These are phyloP conservation scores for Plectosphaerella plurivora DNA, from an alignment of 2,329 filamentous ascomycete genomes.

Conservation along the genomic window DNA sequence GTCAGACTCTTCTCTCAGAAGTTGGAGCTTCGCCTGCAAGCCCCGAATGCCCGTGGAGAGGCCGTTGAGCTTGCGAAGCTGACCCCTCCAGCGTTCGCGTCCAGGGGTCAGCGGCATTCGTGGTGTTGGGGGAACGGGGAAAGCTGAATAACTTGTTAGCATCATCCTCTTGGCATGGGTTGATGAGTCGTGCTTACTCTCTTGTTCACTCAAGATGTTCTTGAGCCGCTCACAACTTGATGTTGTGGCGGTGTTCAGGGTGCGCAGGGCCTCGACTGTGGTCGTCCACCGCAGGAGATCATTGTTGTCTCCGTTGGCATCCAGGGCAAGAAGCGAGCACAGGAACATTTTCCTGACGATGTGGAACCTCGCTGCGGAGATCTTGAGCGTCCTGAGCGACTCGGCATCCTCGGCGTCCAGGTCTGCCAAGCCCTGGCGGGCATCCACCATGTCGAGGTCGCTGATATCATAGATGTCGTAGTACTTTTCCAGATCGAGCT, in stretches of 20 bases:
- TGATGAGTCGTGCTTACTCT: constrained; percentile 52
- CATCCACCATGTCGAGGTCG: constrained; percentile 66
- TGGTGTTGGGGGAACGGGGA: constrained; percentile 50
- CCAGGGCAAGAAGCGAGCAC: constrained; percentile 82
- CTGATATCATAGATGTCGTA: constrained; percentile 85
- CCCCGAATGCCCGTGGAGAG: constrained; percentile 87
- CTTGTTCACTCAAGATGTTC: constrained; percentile 70
- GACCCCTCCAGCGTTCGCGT: constrained; percentile 80
- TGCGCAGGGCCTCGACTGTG: constrained; percentile 70
- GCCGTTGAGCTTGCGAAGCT: constrained; percentile 82
- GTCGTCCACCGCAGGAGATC: constrained; percentile 77
- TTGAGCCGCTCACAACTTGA: constrained; percentile 62
- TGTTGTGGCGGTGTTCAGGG: constrained; percentile 57
- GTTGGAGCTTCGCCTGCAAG: constrained; percentile 89
- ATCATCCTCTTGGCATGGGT: too few relatives aligned
- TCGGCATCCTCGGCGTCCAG: constrained; percentile 71
- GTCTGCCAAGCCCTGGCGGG: constrained; percentile 59
- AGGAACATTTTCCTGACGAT: constrained; percentile 79
- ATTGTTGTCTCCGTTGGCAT: constrained; percentile 71
- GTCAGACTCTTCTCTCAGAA: constrained; percentile 86
- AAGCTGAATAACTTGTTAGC: constrained; percentile 32
- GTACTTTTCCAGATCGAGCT: constrained; percentile 83
- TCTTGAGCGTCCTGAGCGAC: constrained; percentile 75
- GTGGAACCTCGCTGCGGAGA: constrained; percentile 75
- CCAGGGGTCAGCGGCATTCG: constrained; percentile 62